Evolutionary conservation across 805 yeast species (phyloP).

Genomic region (Lipomyces starkeyi): DNA sequence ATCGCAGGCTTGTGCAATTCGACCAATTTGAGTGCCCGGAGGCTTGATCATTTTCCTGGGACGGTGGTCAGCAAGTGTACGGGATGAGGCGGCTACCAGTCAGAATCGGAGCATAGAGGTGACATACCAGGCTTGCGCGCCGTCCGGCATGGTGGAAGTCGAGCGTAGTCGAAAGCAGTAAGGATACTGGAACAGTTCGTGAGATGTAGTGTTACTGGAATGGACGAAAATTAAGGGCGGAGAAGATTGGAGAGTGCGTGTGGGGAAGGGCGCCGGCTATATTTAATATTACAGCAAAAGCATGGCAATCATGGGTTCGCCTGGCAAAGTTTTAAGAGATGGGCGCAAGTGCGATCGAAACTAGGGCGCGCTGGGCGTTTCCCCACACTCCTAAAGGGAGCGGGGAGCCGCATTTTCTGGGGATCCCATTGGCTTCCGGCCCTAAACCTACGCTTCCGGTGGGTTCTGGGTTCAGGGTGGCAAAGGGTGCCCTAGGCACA

Average conservation of each 20-base stretch:
- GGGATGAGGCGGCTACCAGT: neutral
- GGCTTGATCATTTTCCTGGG: conserved; percentile 63
- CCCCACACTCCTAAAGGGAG: neutral
- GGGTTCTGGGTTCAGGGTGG: neutral
- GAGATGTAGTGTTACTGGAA: neutral
- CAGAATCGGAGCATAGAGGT: neutral
- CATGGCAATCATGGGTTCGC: neutral
- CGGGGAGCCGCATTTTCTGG: neutral
- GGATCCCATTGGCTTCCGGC: neutral
- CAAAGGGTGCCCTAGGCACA: no score
- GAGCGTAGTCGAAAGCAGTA: neutral
- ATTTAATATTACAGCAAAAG: neutral
- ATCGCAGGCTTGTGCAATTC: conserved; percentile 92
- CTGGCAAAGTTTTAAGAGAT: no score
- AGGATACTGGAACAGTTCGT: neutral
- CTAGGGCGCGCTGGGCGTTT: neutral
- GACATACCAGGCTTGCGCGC: conserved; percentile 49
- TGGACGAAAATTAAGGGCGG: neutral
- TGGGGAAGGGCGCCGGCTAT: neutral
- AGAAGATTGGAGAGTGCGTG: neutral
- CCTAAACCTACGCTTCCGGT: neutral
- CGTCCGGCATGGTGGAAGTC: conserved; percentile 47
- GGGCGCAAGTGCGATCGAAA: no score
- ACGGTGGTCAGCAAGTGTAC: conserved; percentile 4
- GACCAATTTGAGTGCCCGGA: conserved; percentile 66